Evolutionary conservation across 257 asterid genomes (phyloP).

Genomic region (Solanum etuberosum): DNA sequence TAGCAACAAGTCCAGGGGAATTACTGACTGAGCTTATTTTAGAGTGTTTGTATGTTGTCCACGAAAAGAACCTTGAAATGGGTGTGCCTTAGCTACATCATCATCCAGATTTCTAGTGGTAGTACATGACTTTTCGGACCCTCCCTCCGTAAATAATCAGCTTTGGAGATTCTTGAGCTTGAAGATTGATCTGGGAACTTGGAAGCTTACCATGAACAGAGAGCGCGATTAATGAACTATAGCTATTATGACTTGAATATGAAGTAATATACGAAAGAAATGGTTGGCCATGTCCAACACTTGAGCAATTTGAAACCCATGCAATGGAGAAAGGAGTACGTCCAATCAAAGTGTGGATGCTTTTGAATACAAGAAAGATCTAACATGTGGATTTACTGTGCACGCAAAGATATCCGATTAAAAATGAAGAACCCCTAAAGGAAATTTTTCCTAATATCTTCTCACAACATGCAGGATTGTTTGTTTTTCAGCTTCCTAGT

Average conservation of each 20-base stretch:
- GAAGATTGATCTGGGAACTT: no score
- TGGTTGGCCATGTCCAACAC: background rate
- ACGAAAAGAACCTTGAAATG: no score
- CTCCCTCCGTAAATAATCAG: no score
- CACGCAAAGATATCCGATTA: background rate
- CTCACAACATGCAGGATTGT: background rate
- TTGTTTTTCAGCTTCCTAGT: background rate
- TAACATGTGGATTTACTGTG: background rate
- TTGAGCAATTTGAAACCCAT: background rate
- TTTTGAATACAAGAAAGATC: background rate
- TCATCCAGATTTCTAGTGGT: no score
- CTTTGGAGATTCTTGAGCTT: no score
- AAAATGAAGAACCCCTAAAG: background rate
- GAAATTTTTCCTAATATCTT: background rate
- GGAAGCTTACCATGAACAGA: no score
- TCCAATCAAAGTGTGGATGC: background rate
- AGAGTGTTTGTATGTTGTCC: background rate
- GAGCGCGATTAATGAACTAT: background rate
- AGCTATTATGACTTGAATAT: background rate
- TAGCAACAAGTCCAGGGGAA: background rate
- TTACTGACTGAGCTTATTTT: conserved; percentile 5
- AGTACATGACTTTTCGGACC: no score
- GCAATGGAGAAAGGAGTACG: no score
- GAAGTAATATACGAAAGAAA: background rate
- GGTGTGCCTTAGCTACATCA: no score